A percentile compares a stretch with the other conserved stretches of the same genome.
phyloP scores from a whole-genome alignment of 2,329 filamentous ascomycete genomes.

The Talaromyces sp. region DNA sequence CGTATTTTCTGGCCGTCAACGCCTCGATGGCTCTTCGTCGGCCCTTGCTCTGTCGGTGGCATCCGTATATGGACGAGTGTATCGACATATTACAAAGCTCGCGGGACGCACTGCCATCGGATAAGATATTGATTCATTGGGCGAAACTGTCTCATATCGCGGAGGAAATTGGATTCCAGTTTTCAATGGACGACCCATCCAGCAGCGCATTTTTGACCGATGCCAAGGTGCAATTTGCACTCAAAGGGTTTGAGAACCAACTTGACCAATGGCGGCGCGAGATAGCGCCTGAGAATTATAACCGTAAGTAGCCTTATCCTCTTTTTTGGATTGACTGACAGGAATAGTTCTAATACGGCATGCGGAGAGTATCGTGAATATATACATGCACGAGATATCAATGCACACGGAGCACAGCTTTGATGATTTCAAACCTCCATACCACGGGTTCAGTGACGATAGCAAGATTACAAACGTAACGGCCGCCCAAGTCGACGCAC shows the following conservation, averaged over 20 bases:
- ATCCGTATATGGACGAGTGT: conserved; percentile 59
- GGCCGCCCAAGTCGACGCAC: conserved; percentile 59
- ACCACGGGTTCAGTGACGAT: conserved; percentile 30
- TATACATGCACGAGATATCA: conserved; percentile 73
- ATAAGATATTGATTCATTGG: conserved; percentile 53
- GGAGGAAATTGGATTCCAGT: conserved; percentile 64
- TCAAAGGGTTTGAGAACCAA: conserved; percentile 61
- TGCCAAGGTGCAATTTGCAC: conserved; percentile 57
- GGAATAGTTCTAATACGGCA: conserved; percentile 55
- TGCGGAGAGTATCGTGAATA: conserved; percentile 59
- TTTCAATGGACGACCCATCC: conserved; percentile 61
- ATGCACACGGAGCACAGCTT: conserved; percentile 60
- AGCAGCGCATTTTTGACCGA: conserved; percentile 53
- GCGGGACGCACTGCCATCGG: conserved; percentile 52
- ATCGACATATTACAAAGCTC: conserved; percentile 53
- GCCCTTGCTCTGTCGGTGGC: conserved; percentile 56
- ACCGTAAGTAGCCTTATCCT: conserved; percentile 43
- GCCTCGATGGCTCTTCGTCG: conserved; percentile 55
- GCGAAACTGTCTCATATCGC: conserved; percentile 57
- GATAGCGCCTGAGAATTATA: conserved; percentile 50
- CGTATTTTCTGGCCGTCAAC: conserved; percentile 58
- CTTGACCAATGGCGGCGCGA: conserved; percentile 55
- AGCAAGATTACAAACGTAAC: conserved; percentile 34
- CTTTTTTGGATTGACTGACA: conserved; percentile 5
- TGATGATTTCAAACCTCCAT: conserved; percentile 45